These are phyloP conservation scores for Podochytrium sp. DNA, from an alignment of 192 early-diverging fungal genomes.

Conservation along the genomic window DNA sequence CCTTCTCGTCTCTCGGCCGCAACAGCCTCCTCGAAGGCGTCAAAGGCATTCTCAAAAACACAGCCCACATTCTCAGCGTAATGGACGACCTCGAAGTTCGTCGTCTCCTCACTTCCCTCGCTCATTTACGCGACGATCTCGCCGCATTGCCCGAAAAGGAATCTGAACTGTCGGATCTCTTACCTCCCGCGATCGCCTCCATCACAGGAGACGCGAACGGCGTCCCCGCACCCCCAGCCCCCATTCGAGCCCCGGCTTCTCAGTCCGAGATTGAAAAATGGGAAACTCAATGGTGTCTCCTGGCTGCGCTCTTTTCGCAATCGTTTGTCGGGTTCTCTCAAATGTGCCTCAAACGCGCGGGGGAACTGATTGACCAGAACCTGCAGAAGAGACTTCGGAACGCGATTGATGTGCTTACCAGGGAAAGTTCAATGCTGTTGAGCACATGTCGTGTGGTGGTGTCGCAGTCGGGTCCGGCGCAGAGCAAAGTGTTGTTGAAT, in stretches of 20 bases:
- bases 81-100: conserved; percentile 57
- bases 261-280: background rate
- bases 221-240: too few species aligned
- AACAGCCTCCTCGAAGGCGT: conserved; percentile 48
- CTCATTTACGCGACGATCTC: conserved; percentile 20
- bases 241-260: too few species aligned
- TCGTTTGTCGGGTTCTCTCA: conserved; percentile 41
- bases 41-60: conserved; percentile 57
- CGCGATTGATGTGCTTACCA: conserved; percentile 31
- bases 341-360: conserved; percentile 39
- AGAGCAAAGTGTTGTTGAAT: background rate
- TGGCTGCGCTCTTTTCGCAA: conserved; percentile 28
- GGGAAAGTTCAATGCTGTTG: conserved; percentile 45
- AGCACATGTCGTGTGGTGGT: conserved; percentile 36
- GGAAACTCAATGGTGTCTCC: background rate
- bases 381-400: conserved; percentile 41
- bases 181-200: too few species aligned
- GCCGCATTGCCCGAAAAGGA: too few species aligned
- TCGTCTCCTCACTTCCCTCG: conserved; percentile 39
- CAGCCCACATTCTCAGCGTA: conserved; percentile 44
- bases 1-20: conserved; percentile 45
- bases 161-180: too few species aligned
- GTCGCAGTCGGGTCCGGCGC: conserved; percentile 12
- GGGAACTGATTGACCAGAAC: conserved; percentile 36
- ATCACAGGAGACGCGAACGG: too few species aligned